Evolutionary conservation across 169 alveolate species (phyloP).

Genomic region (Sarcocystis neurona): DNA sequence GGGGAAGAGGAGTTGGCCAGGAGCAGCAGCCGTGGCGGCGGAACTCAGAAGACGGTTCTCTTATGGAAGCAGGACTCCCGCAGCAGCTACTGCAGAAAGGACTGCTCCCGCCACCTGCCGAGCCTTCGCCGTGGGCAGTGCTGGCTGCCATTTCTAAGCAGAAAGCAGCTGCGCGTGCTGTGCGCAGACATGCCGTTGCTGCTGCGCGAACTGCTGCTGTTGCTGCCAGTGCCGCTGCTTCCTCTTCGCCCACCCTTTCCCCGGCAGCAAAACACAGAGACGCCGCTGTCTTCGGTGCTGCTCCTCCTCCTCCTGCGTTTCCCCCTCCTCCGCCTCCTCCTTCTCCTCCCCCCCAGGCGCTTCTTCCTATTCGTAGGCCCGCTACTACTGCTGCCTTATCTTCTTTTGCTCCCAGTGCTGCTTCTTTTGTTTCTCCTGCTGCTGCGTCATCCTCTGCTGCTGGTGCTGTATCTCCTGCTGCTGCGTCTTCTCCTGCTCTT

Average conservation of each 20-base stretch:
- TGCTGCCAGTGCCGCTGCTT: neutral
- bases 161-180: too few species aligned
- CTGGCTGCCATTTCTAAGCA: constrained; percentile 9
- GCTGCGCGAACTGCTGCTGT: too few species aligned
- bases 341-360: neutral
- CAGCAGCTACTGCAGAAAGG: neutral
- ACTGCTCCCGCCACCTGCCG: neutral
- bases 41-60: neutral
- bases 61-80: neutral
- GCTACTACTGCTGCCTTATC: neutral
- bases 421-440: neutral
- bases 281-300: too few species aligned
- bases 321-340: too few species aligned
- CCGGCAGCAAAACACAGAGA: too few species aligned
- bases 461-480: too few species aligned
- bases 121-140: constrained; percentile 8
- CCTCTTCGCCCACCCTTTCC: too few species aligned
- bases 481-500: too few species aligned
- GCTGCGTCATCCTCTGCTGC: too few species aligned
- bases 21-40: neutral
- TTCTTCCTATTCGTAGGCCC: neutral
- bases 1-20: neutral
- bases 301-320: too few species aligned
- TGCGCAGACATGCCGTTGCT: too few species aligned
- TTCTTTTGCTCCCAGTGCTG: neutral